Conservation (phyloP, 441 rosid genomes). For the Lagerstroemia fauriei region DNA sequence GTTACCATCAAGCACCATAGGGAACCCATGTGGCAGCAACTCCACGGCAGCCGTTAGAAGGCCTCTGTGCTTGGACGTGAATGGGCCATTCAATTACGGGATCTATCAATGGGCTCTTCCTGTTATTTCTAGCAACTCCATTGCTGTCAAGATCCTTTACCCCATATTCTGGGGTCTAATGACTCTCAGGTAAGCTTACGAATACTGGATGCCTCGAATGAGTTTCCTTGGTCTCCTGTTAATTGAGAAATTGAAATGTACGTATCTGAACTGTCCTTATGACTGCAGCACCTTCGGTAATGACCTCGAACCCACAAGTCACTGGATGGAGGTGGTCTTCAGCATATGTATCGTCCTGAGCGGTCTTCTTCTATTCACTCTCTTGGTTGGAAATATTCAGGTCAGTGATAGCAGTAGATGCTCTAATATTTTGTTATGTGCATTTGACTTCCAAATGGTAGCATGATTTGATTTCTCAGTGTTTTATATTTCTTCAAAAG, state of each 20-base stretch:
- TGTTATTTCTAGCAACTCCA: conserved; percentile 61
- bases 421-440: neutral
- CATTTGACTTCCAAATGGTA: neutral
- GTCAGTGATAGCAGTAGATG: conserved; percentile 25
- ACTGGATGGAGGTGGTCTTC: conserved; percentile 69
- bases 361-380: conserved; percentile 66
- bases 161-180: conserved; percentile 78
- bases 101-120: conserved; percentile 71
- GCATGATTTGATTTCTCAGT: neutral
- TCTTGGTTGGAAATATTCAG: conserved; percentile 74
- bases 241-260: neutral
- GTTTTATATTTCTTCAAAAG: conserved; percentile 24
- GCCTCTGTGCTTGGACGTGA: conserved; percentile 51
- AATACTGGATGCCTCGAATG: neutral
- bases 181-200: conserved; percentile 54
- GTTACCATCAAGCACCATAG: conserved; percentile 27
- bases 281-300: conserved; percentile 65
- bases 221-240: neutral
- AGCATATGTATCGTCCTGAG: conserved; percentile 61
- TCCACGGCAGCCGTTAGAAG: conserved; percentile 32
- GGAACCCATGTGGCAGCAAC: conserved; percentile 48
- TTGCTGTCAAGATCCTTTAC: conserved; percentile 61
- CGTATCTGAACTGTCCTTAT: neutral
- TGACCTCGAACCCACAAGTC: conserved; percentile 70
- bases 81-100: conserved; percentile 61